These are phyloP conservation scores for Cytospora schulzeri DNA, from an alignment of 2,329 filamentous ascomycete genomes.

Conservation along the genomic window DNA sequence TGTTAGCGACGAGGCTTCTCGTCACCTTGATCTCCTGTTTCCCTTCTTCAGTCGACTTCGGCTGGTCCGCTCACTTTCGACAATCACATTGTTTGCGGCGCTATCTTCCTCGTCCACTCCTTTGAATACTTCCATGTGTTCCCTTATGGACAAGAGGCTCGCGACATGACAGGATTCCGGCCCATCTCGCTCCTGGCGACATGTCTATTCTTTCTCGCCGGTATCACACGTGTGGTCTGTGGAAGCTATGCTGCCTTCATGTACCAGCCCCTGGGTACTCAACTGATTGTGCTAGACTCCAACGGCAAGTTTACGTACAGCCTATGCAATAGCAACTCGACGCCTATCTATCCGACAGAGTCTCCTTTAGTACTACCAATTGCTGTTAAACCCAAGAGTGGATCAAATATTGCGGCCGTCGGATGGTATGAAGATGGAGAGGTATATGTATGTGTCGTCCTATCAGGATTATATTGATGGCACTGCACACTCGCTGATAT, in stretches of 20 bases:
- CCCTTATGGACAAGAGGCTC: neutral
- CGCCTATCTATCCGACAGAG: neutral
- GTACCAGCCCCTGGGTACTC: constrained; percentile 5
- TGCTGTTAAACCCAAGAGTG: neutral
- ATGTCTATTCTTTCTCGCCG: neutral
- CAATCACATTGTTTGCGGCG: neutral
- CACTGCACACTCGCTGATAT: neutral
- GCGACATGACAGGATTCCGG: constrained; percentile 1
- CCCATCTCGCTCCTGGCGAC: neutral
- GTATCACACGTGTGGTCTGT: neutral
- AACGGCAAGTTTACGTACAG: constrained; percentile 10
- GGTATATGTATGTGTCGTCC: neutral
- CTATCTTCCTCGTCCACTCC: neutral
- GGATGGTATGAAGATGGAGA: neutral
- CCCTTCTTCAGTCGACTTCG: neutral
- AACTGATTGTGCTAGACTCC: constrained; percentile 10
- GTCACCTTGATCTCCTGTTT: neutral
- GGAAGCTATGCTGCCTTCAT: constrained; percentile 13
- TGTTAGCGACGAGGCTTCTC: neutral
- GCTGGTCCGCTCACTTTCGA: neutral
- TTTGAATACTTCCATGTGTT: neutral
- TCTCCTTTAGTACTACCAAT: neutral
- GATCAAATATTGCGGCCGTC: constrained; percentile 14
- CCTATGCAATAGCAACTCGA: constrained; percentile 11
- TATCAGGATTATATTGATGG: neutral